These are phyloP conservation scores for Hypoxylon sp. DNA, from an alignment of 2,329 filamentous ascomycete species.

Conservation along the genomic window DNA sequence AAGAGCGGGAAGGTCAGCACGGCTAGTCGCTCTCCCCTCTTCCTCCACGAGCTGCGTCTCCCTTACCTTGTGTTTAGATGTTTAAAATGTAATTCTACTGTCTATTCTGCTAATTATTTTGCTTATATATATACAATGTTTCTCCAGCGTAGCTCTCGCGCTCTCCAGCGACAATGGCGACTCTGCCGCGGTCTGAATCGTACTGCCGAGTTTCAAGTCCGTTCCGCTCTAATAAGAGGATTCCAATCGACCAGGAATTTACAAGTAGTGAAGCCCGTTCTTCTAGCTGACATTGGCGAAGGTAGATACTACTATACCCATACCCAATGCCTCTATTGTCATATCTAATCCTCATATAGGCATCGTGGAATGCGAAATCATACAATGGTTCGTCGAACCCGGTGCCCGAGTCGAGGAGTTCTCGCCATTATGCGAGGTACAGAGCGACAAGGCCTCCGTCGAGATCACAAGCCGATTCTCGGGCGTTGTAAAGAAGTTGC, in stretches of 20 bases:
- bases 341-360: constrained; percentile 67
- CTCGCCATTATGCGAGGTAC: constrained; percentile 97
- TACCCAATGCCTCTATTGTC: neutral
- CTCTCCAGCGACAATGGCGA: constrained; percentile 67
- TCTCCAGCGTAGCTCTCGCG: constrained; percentile 66
- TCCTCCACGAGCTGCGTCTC: constrained; percentile 2
- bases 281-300: constrained; percentile 89
- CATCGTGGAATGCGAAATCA: constrained; percentile 98
- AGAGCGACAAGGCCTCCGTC: constrained; percentile 93
- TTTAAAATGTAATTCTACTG: constrained; percentile 24
- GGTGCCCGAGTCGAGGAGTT: constrained; percentile 97
- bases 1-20: constrained; percentile 32
- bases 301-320: constrained; percentile 62
- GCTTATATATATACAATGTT: constrained; percentile 63
- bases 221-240: constrained; percentile 58
- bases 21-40: constrained; percentile 12
- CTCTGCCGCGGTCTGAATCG: constrained; percentile 60
- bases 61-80: neutral
- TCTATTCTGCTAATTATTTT: constrained; percentile 8
- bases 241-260: constrained; percentile 67
- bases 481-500: constrained; percentile 94
- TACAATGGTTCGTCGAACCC: constrained; percentile 99
- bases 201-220: constrained; percentile 54
- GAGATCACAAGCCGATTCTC: constrained; percentile 97
- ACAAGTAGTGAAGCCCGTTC: constrained; percentile 80